Evolutionary conservation across 2,329 filamentous ascomycete species (phyloP).

Genomic region (Aspergillus phoenicis): DNA sequence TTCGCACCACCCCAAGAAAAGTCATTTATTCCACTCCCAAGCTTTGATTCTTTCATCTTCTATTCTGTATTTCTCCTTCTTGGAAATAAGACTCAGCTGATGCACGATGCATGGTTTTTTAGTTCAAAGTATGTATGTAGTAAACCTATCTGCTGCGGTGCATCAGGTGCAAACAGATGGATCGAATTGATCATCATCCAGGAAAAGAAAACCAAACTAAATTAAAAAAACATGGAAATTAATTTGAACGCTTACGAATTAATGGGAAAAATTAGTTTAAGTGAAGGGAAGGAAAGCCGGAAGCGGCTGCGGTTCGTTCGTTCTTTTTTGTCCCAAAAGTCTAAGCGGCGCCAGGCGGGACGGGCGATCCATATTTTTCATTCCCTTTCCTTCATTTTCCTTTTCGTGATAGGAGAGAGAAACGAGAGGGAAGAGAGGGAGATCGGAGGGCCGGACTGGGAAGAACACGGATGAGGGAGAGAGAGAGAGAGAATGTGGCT

Average conservation of each 20-base stretch:
- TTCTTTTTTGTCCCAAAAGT: conserved; percentile 6
- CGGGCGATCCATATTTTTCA: conserved; percentile 22
- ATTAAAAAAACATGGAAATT: too few relatives aligned
- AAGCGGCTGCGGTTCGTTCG: conserved; percentile 1
- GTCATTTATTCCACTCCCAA: too few relatives aligned
- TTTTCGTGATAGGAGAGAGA: not conserved
- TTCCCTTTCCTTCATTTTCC: not conserved
- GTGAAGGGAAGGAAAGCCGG: not conserved
- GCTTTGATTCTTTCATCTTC: too few relatives aligned
- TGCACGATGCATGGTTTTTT: too few relatives aligned
- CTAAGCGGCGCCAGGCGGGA: conserved; percentile 19
- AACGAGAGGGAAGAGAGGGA: not conserved
- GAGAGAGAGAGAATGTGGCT: not conserved
- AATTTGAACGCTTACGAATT: not conserved
- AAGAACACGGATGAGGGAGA: not conserved
- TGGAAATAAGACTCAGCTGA: too few relatives aligned
- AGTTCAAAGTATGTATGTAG: too few relatives aligned
- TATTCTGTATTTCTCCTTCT: too few relatives aligned
- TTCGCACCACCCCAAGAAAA: too few relatives aligned
- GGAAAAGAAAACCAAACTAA: not conserved
- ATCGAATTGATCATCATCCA: not conserved
- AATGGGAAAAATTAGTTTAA: too few relatives aligned
- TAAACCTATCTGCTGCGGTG: not conserved
- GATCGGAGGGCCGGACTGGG: not conserved
- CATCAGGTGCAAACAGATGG: not conserved